Percentiles rank a stretch among this genome's conserved stretches.
Conservation (phyloP, 192 early-diverging fungal genomes). For the Gorgonomyces haynaldii region DNA sequence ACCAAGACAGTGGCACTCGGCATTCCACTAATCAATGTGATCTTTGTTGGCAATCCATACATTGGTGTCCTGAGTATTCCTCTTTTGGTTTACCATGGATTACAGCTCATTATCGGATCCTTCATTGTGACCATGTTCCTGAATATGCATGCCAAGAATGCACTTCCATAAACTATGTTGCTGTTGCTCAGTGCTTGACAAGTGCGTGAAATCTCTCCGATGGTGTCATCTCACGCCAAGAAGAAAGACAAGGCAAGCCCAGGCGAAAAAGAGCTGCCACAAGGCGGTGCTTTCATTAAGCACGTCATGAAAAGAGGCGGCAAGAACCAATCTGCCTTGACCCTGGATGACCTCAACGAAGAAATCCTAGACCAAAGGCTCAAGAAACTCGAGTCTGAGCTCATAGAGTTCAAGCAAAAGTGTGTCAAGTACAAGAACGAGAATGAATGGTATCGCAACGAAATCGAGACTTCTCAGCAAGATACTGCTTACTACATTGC, state of each 20-base stretch:
- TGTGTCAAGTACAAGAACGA: constrained; percentile 32
- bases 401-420: constrained; percentile 30
- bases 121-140: constrained; percentile 44
- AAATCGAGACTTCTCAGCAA: constrained; percentile 33
- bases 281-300: constrained; percentile 2
- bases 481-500: constrained; percentile 39
- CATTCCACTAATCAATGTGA: constrained; percentile 62
- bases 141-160: constrained; percentile 31
- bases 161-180: not conserved
- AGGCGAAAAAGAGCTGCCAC: too few species aligned
- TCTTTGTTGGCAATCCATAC: constrained; percentile 26
- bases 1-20: constrained; percentile 69
- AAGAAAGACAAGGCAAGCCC: too few species aligned
- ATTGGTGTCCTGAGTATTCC: constrained; percentile 52
- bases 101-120: constrained; percentile 54
- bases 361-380: constrained; percentile 22
- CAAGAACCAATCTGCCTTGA: constrained; percentile 13
- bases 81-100: constrained; percentile 60
- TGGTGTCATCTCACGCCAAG: too few species aligned
- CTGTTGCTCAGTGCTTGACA: too few species aligned
- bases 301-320: constrained; percentile 11
- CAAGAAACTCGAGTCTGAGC: constrained; percentile 25
- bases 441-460: constrained; percentile 43
- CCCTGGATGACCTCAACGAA: constrained; percentile 36
- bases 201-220: too few species aligned